Evolutionary conservation across 345 rosid genomes (phyloP), one percentile per base, ranked within the genome.

Genomic region (Acer campestre): DNA sequence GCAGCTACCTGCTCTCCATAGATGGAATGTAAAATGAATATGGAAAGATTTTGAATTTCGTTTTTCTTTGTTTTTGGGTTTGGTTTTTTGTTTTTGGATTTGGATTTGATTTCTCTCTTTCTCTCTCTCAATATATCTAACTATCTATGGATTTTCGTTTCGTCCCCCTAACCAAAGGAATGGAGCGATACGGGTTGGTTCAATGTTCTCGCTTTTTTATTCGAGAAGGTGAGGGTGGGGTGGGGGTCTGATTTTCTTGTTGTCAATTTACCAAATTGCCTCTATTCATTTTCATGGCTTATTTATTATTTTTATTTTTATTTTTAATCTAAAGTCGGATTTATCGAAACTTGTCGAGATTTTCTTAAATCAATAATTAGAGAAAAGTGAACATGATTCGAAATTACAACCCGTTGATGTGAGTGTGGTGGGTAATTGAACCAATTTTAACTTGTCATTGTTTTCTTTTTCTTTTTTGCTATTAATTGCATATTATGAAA

Each of bases 181-280:
- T 62, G 1, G 48, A 63, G 4, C 70, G 46, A 44, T 61, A 29
- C 68, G 59, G 77, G 69, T 53, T 53, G n/a, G 31, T 63, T 74
- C 59, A 18, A 42, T 23, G 70, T 27, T 18, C 25, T 23, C 4
- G 46, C 46, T 2, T 17, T 74, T 63, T 46, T 74, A 62, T 44
- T 63, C n/a, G 16, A 9, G 46, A 7, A 42, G 46, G 46, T 29
- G 44, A 10, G 17, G 61, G 23, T 10, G 59, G n/a, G n/a, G n/a
- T 22, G 3, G 23, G 29, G 11, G 27, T 4, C 25, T 25, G 6
- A 17, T 0, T 31, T 31, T 31, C 63, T 29, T n/a, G 13, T 3
- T 14, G 12, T 46, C 0, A 27, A 73, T 40, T 73, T 49, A 73
- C 76, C 20, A 17, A 40, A 6, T 42, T 61, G 67, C 38, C 76